Base-by-base conservation (phyloP, 148 eudicot genomes). In the Selenicereus undatus region DNA sequence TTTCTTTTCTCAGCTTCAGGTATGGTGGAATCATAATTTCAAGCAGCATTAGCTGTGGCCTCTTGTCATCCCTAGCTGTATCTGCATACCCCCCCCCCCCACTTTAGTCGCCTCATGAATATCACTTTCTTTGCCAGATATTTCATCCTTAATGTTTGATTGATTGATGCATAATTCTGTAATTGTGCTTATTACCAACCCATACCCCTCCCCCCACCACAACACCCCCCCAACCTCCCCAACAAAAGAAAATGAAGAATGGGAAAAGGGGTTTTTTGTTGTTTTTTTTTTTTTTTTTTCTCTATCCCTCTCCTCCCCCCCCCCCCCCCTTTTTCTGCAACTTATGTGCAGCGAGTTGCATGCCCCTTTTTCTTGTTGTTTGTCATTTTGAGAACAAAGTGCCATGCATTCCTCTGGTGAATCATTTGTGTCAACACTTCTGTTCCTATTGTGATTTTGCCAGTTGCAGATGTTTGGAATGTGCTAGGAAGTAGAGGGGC, bases 1-100 rank as follows among this genome's bases (percentile, higher is more conserved):
- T 90, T 89, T 85, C 85, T 96, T 6, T 95, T 95, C 87, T 93
- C 99, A 0, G 93, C 94, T 83, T 88, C 99, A 86, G 98, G 98
- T 96, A 89, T 75, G 54, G 54, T 27, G 77, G 16, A 45, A 71
- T 72, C 43, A 22, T 73, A 54, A 58, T 14, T 76, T 18, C 50
- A 83, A 48, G 56, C 24, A 21, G 21, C 48, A 21, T 51, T 68
- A 24, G 29, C 4, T 24, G 71, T 9, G 52, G 11, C 35, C 50
- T 56, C 65, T 0, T 26, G 43, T 39, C 2, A 39, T 39, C 8
- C 8, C 13, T 35, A 22, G 26, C 21, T 35, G 27, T 70, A 45
- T 62, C 3, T 39, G 12, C 35, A 62, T 22, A 2, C 36, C 14
- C 26, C 70, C 29, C 26, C n/a, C 65, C 65, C 43, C 43, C 43